Conservation (phyloP, 2,329 filamentous ascomycete genomes). For the Alternaria panax region DNA sequence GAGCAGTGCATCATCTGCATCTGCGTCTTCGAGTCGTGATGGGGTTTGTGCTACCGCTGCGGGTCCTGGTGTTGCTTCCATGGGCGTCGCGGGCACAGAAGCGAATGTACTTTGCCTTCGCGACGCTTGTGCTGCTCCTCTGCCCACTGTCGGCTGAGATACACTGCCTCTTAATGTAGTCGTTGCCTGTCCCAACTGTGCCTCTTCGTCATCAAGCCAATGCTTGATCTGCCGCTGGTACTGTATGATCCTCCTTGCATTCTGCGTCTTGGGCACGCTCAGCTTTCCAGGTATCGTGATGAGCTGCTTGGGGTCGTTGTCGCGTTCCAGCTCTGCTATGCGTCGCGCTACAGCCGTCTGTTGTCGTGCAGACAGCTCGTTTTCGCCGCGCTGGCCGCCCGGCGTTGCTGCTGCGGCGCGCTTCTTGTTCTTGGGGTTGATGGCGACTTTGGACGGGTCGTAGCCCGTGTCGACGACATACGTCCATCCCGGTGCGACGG, state of each 20-base stretch:
- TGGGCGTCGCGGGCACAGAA: slow-evolving; percentile 36
- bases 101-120: slow-evolving; percentile 36
- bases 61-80: slow-evolving; percentile 37
- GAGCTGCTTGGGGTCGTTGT: slow-evolving; percentile 63
- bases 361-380: slow-evolving; percentile 79
- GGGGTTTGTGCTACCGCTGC: slow-evolving; percentile 9
- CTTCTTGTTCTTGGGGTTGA: slow-evolving; percentile 66
- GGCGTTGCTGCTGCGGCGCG: slow-evolving; percentile 63
- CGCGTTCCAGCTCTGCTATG: slow-evolving; percentile 81
- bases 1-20: slow-evolving; percentile 63
- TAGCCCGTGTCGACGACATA: slow-evolving; percentile 81
- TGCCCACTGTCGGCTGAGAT: slow-evolving; percentile 18
- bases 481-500: slow-evolving; percentile 84
- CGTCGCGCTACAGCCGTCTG: slow-evolving; percentile 82
- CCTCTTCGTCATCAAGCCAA: slow-evolving; percentile 80
- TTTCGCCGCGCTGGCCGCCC: slow-evolving; percentile 48
- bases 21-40: slow-evolving; percentile 22
- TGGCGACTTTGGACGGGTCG: slow-evolving; percentile 62
- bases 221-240: slow-evolving; percentile 86
- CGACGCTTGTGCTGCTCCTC: slow-evolving; percentile 23
- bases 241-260: slow-evolving; percentile 76
- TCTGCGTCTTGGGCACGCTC: slow-evolving; percentile 60
- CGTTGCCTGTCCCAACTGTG: slow-evolving; percentile 61
- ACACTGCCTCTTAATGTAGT: slow-evolving; percentile 19
- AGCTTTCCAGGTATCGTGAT: slow-evolving; percentile 52